Percentiles rank a stretch among this genome's conserved stretches.
Evolutionary conservation across 208 protist genomes (phyloP).

Genomic region (Leptomonas seymouri): DNA sequence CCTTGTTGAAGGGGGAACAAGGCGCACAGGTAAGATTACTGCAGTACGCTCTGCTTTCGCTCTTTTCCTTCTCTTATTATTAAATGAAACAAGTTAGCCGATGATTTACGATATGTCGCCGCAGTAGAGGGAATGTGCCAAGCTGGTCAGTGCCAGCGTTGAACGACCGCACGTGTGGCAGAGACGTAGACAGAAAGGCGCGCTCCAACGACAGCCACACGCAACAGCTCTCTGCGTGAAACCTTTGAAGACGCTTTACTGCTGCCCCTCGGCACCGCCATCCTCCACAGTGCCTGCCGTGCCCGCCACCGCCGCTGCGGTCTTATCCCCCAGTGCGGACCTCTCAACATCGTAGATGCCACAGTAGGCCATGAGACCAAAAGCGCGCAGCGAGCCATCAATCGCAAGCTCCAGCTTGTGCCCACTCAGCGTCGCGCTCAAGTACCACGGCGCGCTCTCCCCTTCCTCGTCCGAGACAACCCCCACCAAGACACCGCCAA

Average conservation of each 20-base stretch:
- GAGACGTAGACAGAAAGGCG: too few relatives aligned
- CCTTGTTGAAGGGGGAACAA: too few relatives aligned
- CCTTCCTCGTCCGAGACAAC: conserved; percentile 36
- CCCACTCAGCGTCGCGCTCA: conserved; percentile 82
- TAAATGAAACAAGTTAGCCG: not conserved
- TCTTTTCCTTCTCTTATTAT: not conserved
- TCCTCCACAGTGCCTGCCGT: conserved; percentile 8
- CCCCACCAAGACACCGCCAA: conserved; percentile 71
- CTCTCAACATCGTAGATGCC: conserved; percentile 37
- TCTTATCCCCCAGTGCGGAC: not conserved
- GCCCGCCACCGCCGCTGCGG: not conserved
- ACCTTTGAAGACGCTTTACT: too few relatives aligned
- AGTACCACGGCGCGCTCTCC: conserved; percentile 49
- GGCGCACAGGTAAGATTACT: too few relatives aligned
- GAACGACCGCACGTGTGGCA: too few relatives aligned
- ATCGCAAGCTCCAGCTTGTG: conserved; percentile 87
- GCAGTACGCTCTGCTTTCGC: not conserved
- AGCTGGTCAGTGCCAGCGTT: not conserved
- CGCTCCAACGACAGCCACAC: not conserved
- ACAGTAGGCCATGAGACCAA: conserved; percentile 78
- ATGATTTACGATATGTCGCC: not conserved
- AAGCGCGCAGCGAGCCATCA: conserved; percentile 77
- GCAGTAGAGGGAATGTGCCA: not conserved
- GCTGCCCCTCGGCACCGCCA: conserved; percentile 8
- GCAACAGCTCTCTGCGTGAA: too few relatives aligned